These are phyloP conservation scores for Alternaria gaisen DNA, from an alignment of 2,329 filamentous ascomycete species.

Conservation along the genomic window DNA sequence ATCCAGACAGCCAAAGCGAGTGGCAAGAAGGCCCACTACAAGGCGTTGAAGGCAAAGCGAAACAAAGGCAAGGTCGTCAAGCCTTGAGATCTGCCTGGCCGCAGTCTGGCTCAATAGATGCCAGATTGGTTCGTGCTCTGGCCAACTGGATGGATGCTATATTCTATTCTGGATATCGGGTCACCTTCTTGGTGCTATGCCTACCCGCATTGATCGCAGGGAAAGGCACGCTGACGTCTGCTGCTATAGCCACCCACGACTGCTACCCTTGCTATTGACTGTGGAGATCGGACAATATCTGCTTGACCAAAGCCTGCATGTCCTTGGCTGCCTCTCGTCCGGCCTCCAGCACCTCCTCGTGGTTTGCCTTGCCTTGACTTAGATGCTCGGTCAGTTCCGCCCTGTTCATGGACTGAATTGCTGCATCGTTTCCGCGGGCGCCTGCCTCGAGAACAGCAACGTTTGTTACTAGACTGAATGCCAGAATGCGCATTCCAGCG, in stretches of 20 bases:
- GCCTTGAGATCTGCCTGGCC: slow-evolving; percentile 34
- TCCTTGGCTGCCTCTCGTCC: slow-evolving; percentile 67
- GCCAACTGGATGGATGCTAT: background rate
- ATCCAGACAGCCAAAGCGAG: slow-evolving; percentile 84
- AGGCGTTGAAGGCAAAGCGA: slow-evolving; percentile 72
- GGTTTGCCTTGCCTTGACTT: slow-evolving; percentile 68
- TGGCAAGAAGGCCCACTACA: slow-evolving; percentile 90
- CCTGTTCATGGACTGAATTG: slow-evolving; percentile 60
- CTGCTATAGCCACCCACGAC: too few species aligned
- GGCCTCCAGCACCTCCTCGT: slow-evolving; percentile 71
- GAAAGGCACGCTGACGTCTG: background rate
- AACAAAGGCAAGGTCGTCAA: slow-evolving; percentile 53
- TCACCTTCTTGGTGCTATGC: background rate
- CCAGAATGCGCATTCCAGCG: slow-evolving; percentile 68
- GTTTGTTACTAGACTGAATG: slow-evolving; percentile 73
- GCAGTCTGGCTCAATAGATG: background rate
- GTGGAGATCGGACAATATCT: slow-evolving; percentile 54
- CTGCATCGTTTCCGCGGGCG: slow-evolving; percentile 65
- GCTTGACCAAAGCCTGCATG: slow-evolving; percentile 65
- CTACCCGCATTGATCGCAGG: background rate
- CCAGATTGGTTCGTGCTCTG: background rate
- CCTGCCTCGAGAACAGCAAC: slow-evolving; percentile 67
- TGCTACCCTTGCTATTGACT: slow-evolving; percentile 20
- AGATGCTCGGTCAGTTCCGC: slow-evolving; percentile 64
- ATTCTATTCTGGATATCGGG: background rate